These are phyloP conservation scores for Allodekkera sacchari DNA, from an alignment of 805 yeast genomes.

Conservation along the genomic window DNA sequence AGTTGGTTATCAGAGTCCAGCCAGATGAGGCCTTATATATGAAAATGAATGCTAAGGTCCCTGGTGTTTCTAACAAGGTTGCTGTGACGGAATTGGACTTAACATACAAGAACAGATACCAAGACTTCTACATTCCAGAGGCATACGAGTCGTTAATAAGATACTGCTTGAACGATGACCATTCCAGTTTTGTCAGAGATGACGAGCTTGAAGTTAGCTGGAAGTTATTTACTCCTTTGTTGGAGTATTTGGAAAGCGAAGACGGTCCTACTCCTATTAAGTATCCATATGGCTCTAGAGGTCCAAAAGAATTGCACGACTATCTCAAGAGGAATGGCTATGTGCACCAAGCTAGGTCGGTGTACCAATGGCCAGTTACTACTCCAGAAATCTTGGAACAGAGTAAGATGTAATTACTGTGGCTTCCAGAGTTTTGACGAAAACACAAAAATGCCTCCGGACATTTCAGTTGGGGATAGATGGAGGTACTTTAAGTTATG, in stretches of 20 bases:
- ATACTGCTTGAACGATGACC: slow-evolving; percentile 86
- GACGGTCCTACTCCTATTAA: slow-evolving; percentile 57
- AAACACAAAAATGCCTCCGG: too few species aligned
- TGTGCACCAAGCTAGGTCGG: slow-evolving; percentile 47
- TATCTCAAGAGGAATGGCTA: slow-evolving; percentile 69
- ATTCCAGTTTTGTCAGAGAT: slow-evolving; percentile 95
- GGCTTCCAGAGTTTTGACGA: background rate
- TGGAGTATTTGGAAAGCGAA: slow-evolving; percentile 68
- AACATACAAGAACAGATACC: slow-evolving; percentile 71
- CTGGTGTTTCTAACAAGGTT: slow-evolving; percentile 79
- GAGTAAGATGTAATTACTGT: slow-evolving; percentile 20
- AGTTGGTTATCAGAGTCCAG: slow-evolving; percentile 87
- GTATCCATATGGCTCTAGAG: slow-evolving; percentile 88
- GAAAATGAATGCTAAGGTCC: slow-evolving; percentile 88
- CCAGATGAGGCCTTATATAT: slow-evolving; percentile 91
- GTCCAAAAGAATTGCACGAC: slow-evolving; percentile 58
- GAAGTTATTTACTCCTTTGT: slow-evolving; percentile 87
- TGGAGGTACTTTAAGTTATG: too few species aligned
- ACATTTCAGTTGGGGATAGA: too few species aligned
- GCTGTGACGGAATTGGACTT: slow-evolving; percentile 86
- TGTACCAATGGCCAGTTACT: slow-evolving; percentile 87
- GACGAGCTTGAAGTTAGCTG: slow-evolving; percentile 94
- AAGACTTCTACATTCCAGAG: slow-evolving; percentile 86
- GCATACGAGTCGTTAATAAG: slow-evolving; percentile 94
- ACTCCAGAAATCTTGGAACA: slow-evolving; percentile 32